Evolutionary conservation across 2,329 filamentous ascomycete species (phyloP), one percentile per base, ranked within the genome.

Genomic region (Acrodontium crateriforme): DNA sequence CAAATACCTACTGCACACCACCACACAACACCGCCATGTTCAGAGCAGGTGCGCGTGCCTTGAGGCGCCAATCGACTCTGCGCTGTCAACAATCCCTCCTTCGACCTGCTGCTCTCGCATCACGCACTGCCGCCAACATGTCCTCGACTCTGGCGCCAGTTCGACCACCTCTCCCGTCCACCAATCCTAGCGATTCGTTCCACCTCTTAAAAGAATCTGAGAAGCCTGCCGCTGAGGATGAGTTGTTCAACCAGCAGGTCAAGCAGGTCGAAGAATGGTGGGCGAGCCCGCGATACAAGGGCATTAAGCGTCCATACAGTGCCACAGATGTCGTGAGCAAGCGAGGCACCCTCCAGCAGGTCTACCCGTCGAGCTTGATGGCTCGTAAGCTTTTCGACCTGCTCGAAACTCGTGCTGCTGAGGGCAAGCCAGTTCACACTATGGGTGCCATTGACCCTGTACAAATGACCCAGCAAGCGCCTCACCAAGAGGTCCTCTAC

Each of bases 371-470:
- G 59, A 94, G 84, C 9, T 60, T 92, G 37, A 94, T 93, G 81
- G 89, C 87, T 1, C 69, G 82, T 49, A 95, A 98, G 60, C 69
- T 98, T 4, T 98, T 93, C 60, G 78, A 91, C 52, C 58, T 95
- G 42, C 64, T 98, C 30, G 76, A 78, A 39, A 76, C 91, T 57
- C 69, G 80, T 39, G 70, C 73, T 24, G 70, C 77, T 20, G 72
- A 78, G 45, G 83, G 83, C 36, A 69, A 92, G 54, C 89, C 89
- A 12, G 80, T 95, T 35, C 87, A 95, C 55, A 95, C 89, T 10
- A 85, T 98, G 79, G 89, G 89, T 44, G 89, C 85, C 35, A 91
- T 98, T 57, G 89, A 98, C 51, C 89, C 89, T n/a, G 75, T 95
- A 8, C 89, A 98, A 60, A 95, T 98, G 89, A 93, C 89, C 26